Percentiles rank a stretch among this genome's conserved stretches.
phyloP scores from a whole-genome alignment of 176 grass and related monocot genomes.

The Tillandsia fasciculata region DNA sequence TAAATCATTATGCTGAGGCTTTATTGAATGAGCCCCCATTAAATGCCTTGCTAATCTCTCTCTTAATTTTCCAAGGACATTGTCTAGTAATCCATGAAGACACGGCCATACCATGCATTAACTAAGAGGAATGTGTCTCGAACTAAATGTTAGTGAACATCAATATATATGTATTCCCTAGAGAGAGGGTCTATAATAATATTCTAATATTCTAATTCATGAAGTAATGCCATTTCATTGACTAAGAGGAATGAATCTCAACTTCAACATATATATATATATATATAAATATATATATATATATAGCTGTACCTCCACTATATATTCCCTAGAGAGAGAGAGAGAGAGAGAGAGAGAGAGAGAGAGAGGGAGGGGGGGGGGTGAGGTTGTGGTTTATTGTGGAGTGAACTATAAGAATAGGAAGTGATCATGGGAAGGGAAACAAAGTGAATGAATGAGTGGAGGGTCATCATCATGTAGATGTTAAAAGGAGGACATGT shows the following conservation, averaged over 20 bases:
- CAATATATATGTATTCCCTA: conserved; percentile 20
- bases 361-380: background rate
- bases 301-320: background rate
- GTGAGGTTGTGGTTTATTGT: too few species aligned
- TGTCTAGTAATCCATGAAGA: conserved; percentile 12
- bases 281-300: background rate
- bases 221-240: conserved; percentile 10
- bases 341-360: conserved; percentile 6
- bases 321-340: conserved; percentile 1
- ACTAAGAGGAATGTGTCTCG: conserved; percentile 45
- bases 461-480: conserved; percentile 33
- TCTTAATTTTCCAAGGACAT: conserved; percentile 43
- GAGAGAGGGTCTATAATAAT: conserved; percentile 15
- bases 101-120: conserved; percentile 14
- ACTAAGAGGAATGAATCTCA: conserved; percentile 43
- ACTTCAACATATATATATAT: conserved; percentile 25
- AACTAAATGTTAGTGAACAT: conserved; percentile 50
- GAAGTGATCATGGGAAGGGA: conserved; percentile 9
- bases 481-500: conserved; percentile 19
- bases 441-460: conserved; percentile 75
- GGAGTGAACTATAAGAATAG: too few species aligned
- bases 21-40: conserved; percentile 23
- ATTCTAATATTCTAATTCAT: conserved; percentile 1
- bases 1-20: background rate
- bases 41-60: conserved; percentile 36